Base-by-base conservation (phyloP, 2,329 filamentous ascomycete genomes). In the Ascomycota sp. region DNA sequence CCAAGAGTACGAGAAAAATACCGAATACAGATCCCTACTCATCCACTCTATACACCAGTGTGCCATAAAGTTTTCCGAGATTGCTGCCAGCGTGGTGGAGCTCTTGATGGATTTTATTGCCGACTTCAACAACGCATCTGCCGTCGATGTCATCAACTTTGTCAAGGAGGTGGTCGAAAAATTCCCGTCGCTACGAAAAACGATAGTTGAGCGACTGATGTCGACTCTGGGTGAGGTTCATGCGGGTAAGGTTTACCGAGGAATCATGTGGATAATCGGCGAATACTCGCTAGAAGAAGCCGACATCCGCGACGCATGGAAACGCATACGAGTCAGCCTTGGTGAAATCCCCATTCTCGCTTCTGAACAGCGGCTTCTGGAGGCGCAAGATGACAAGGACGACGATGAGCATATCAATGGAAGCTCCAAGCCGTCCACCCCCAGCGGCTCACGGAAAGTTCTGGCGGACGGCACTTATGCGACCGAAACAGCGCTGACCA, bases 101-200 rank as follows among this genome's bases (percentile, higher is more conserved):
- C 69, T 94, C 27, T 67, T 98, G 31, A 98, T 98, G 89, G 89
- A 98, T 54, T 95, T 95, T 50, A 94, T 98, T 45, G 82, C 80
- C 30, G 89, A 98, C 52, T 94, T 95, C 52, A 95, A 92, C 61
- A 94, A 92, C 47, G 78, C 80, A 27, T 93, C 86, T 2, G 89
- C 89, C 1, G 81, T 98, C 20, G 89, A 98, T 52, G 86, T 98
- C 31, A 95, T 98, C 47, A 85, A 82, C 32, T 98, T 98, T 47
- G 85, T 98, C 38, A 98, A 98, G 57, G 89, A 98, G 51, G 89
- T 98, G 4, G 86, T 95, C 6, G 89, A 98, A 57, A 93, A 92
- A 47, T 98, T 95, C 61, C 89, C 89, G 7, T 74, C 80, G 42
- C 66, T 98, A 33, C 75, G 89, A 35, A 70, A 75, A 22, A 78